Base-by-base conservation (phyloP, 768 basidiomycete species). In the Pisolithus orientalis region DNA sequence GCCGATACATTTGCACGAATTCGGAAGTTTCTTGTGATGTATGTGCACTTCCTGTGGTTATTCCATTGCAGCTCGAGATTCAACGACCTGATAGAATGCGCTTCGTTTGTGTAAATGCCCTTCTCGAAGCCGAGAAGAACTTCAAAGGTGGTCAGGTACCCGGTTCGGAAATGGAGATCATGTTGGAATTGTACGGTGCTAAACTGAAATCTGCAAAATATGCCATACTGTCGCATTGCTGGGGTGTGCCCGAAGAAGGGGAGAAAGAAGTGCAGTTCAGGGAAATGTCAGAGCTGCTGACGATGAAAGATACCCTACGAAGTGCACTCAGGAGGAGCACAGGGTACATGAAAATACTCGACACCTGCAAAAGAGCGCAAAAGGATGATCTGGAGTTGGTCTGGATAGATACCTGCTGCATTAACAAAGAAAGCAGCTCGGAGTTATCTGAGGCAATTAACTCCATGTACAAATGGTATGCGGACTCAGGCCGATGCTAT, bases 381-480 rank as follows among this genome's bases (percentile, higher is more conserved):
- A 34, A 37, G 34, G 53, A 50, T 32, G 49, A 44, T 25, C 46
- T 46, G 16, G 34, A 51, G 6, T 54, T 46, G 13, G 51, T 54
- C 37, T 60, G 58, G 60, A 43, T 55, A 14, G 59, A 60, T 28
- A 60, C 59, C 14, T 57, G 53, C 25, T 34, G 32, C 11, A 34
- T 62, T 27, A 53, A 62, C 42, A 62, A 57, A 11, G 38, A 29
- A 44, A 62, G 61, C 45, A 62, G 61, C 40, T 44, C 61, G 3
- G 61, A 62, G 31, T 45, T 60, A 25, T 52, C 49, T 2, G 60
- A 62, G 34, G 57, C 60, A 29, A 57, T 62, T 21, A 52, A 53
- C 37, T 60, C 60, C 13, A 62, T 62, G 60, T 54, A 54, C 32
- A 34, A 34, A 17, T 62, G 60, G 60, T 62, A 60, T 49, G 27